Evolutionary conservation across 2,329 filamentous ascomycete genomes (phyloP), one percentile per base, ranked within the genome.

Genomic region (Reticulascus tulasneorum): DNA sequence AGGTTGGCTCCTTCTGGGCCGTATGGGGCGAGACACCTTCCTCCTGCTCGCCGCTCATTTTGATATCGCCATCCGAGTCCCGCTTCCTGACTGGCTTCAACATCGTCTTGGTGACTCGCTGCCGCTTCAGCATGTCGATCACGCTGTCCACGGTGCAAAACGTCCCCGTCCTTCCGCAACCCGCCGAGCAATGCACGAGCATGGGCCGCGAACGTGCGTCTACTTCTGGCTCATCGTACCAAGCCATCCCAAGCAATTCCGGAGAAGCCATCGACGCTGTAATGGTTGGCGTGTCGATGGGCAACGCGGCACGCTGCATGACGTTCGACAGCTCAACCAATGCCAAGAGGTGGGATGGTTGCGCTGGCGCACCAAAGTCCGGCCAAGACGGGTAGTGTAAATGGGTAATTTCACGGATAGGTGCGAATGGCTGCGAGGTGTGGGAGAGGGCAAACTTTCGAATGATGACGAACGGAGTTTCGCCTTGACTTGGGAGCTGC

Each of bases 81-180:
- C 52, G 24, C 7, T 47, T 46, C 8, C 44, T 38, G 5, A 41
- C 45, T 5, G 45, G 40, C 23, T 37, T 47, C 16, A 28, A 31
- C 17, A 28, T 59, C 54, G 23, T 46, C 23, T 60, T 60, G 8
- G 58, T 58, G 33, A 67, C 59, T 21, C 69, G 75, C 60, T 95
- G 89, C n/a, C 86, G 80, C 66, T 95, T 95, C 42, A 98, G 67
- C 86, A 96, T 94, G 60, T 96, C 90, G 38, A 97, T 83, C 8
- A 97, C 93, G 24, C 84, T 91, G 58, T 97, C 93, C 12, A 97
- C 89, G 0, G 93, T 94, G 59, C 93, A 97, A 55, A 97, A 98
- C 0, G 93, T 91, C 4, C 93, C 93, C 0, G 93, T 98, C 11
- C 93, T 84, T 1, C 93, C 93, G 62, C 93, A 98, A 0, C 93